A percentile compares a stretch with the other conserved stretches of the same genome.
Evolutionary conservation across 306 rosid species (phyloP).

Genomic region (Albizia julibrissin): DNA sequence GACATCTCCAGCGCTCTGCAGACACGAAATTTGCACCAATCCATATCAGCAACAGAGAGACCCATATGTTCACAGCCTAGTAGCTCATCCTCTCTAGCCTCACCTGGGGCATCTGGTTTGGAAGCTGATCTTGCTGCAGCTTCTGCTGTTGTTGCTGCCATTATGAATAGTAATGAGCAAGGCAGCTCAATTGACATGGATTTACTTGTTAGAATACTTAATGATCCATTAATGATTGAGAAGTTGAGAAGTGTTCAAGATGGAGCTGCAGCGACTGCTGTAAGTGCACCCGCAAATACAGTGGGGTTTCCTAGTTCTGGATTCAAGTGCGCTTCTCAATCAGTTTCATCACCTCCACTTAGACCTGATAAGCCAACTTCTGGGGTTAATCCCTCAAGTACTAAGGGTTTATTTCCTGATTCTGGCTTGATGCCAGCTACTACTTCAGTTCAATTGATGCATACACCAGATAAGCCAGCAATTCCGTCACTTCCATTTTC

Average conservation of each 20-base stretch:
- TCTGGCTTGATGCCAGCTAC: constrained; percentile 16
- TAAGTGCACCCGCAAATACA: constrained; percentile 21
- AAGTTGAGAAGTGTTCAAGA: constrained; percentile 43
- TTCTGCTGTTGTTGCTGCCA: constrained; percentile 48
- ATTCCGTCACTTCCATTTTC: constrained; percentile 29
- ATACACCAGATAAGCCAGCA: neutral
- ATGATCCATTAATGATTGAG: constrained; percentile 63
- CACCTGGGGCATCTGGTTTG: constrained; percentile 28
- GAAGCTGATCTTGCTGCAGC: constrained; percentile 54
- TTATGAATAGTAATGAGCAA: constrained; percentile 49
- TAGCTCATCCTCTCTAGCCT: constrained; percentile 7
- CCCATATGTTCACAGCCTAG: constrained; percentile 18
- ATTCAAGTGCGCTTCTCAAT: constrained; percentile 18
- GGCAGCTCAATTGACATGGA: constrained; percentile 59
- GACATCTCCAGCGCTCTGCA: constrained; percentile 16
- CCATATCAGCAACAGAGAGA: constrained; percentile 8
- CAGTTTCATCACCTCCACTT: constrained; percentile 27
- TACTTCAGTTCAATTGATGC: constrained; percentile 1
- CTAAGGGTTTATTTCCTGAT: constrained; percentile 17
- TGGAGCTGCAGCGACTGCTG: constrained; percentile 21
- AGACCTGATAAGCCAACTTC: neutral
- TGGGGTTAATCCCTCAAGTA: constrained; percentile 16
- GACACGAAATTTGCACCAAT: constrained; percentile 30
- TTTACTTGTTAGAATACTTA: constrained; percentile 57
- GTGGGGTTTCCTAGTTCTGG: constrained; percentile 17